Base-by-base conservation (phyloP, 2,329 filamentous ascomycete genomes). In the Byssothecium circinans region DNA sequence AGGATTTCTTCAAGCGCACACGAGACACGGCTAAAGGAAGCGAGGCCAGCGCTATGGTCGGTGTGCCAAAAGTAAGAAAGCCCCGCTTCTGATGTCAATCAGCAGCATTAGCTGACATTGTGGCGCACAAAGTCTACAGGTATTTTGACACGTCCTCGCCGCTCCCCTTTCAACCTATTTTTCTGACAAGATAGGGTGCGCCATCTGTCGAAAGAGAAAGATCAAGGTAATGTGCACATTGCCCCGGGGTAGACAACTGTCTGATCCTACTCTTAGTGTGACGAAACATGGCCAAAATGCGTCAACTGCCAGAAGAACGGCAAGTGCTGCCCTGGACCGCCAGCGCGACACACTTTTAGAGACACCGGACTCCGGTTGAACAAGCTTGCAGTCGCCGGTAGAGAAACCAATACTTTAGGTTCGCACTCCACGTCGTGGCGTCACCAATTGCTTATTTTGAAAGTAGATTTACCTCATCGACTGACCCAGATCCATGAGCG, bases 201-300 rank as follows among this genome's bases (percentile, higher is more conserved):
- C 56, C 17, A 61, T 65, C 19, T 69, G 65, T 55, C 57, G 65
- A 32, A 65, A 60, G 44, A 46, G 64, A 41, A 69, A 69, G 40
- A 67, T 68, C 41, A 68, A 59, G 61, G 64, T 61, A 41, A 4
- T 12, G 20, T 39, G 19, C 27, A 35, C 8, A 35, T 18, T 22
- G 30, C 29, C 33, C 32, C 45, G 30, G 27, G 15, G 14, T 45
- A 36, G n/a, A 41, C 33, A 41, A 17, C 27, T 25, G 10, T 25
- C 29, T 32, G 29, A 32, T 32, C 14, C 12, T 4, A 12, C 7
- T 4, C 14, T 32, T 34, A 61, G 68, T 62, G 60, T 35, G 67
- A 69, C 47, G 65, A 69, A 44, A 61, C 54, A 11, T 70, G 67
- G 67, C 67, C 67, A 17, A 49, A 38, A 17, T 70, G 67, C 47